These are phyloP conservation scores for Beauveria medogensis DNA, from an alignment of 2,329 filamentous ascomycete genomes.

Conservation along the genomic window DNA sequence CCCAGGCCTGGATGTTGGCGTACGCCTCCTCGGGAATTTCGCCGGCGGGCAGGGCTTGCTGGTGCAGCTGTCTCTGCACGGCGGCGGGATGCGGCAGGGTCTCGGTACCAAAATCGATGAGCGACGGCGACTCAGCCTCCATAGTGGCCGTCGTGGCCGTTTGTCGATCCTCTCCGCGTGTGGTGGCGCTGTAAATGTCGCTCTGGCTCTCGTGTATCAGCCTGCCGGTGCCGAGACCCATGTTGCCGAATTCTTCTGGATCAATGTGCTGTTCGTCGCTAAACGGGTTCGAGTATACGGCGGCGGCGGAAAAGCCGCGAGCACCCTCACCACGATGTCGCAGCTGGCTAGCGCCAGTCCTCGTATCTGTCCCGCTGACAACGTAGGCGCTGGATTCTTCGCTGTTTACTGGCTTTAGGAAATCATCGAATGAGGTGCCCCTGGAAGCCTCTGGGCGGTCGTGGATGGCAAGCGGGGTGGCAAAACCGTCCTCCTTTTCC, in stretches of 20 bases:
- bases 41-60: constrained; percentile 46
- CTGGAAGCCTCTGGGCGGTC: constrained; percentile 14
- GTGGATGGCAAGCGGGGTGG: constrained; percentile 14
- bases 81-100: constrained; percentile 20
- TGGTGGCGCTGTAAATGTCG: constrained; percentile 51
- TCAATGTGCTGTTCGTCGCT: constrained; percentile 48
- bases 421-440: constrained; percentile 50
- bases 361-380: constrained; percentile 48
- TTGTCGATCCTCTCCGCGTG: constrained; percentile 26
- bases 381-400: constrained; percentile 49
- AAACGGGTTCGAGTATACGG: constrained; percentile 51
- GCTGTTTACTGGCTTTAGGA: constrained; percentile 42
- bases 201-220: constrained; percentile 41
- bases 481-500: constrained; percentile 7
- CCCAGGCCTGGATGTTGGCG: constrained; percentile 58
- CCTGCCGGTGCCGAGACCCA: constrained; percentile 31
- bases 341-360: constrained; percentile 34
- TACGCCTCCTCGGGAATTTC: constrained; percentile 41
- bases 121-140: constrained; percentile 19
- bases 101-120: constrained; percentile 26
- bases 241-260: constrained; percentile 31
- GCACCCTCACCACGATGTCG: constrained; percentile 41
- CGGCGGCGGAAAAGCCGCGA: constrained; percentile 32
- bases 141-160: constrained; percentile 17
- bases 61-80: constrained; percentile 33